phyloP scores from a whole-genome alignment of 306 rosid species.

The Begonia peltatifolia region DNA sequence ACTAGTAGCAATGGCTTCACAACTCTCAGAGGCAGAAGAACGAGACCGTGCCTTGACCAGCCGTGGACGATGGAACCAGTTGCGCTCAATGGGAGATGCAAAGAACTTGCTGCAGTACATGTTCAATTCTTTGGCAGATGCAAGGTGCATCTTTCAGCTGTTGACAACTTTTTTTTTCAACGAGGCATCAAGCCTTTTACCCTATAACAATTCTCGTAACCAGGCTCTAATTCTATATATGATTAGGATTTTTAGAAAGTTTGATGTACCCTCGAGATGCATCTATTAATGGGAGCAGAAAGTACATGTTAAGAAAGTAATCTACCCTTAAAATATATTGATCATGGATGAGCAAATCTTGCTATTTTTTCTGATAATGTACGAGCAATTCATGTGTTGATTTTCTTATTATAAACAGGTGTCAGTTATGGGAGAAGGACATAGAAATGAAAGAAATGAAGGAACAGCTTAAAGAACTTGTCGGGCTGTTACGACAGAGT shows the following conservation, averaged over 20 bases:
- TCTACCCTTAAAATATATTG: too few relatives aligned
- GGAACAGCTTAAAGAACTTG: slow-evolving; percentile 96
- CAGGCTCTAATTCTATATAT: background rate
- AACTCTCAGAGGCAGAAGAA: slow-evolving; percentile 99
- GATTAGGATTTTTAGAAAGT: background rate
- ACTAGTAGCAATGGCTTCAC: slow-evolving; percentile 98
- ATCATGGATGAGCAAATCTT: too few relatives aligned
- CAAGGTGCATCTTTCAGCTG: slow-evolving; percentile 43
- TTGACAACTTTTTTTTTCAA: background rate
- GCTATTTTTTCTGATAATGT: background rate
- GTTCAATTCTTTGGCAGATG: slow-evolving; percentile 84
- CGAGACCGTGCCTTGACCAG: slow-evolving; percentile 86
- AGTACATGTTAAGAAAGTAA: too few relatives aligned
- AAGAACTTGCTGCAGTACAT: slow-evolving; percentile 90
- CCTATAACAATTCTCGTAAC: too few relatives aligned
- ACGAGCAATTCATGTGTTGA: background rate
- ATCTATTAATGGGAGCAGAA: too few relatives aligned
- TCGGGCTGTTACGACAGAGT: slow-evolving; percentile 85
- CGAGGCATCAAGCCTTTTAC: too few relatives aligned
- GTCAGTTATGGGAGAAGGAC: slow-evolving; percentile 93
- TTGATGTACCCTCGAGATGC: background rate
- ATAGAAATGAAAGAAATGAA: slow-evolving; percentile 90
- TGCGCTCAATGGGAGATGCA: slow-evolving; percentile 99
- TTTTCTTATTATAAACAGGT: slow-evolving; percentile 41
- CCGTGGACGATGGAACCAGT: slow-evolving; percentile 97